Evolutionary conservation across 768 basidiomycete species (phyloP).

Genomic region (Holtermanniella nyarrowii): DNA sequence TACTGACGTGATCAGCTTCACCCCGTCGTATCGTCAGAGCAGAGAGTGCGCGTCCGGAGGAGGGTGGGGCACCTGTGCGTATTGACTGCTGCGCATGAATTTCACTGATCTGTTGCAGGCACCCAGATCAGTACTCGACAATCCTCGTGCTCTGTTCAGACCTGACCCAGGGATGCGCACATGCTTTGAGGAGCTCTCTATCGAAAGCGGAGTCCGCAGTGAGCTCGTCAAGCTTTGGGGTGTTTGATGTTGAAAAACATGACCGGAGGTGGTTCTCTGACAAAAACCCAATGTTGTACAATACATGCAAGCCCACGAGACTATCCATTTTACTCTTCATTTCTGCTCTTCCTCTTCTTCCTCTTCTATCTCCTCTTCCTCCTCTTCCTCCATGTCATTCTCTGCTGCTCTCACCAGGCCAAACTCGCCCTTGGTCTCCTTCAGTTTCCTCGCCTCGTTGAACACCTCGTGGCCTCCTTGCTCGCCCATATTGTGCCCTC

Average conservation of each 20-base stretch:
- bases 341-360: conserved; percentile 1
- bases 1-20: background rate
- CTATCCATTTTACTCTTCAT: background rate
- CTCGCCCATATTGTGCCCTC: conserved; percentile 3
- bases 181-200: background rate
- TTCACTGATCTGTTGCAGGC: no score
- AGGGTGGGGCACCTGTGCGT: background rate
- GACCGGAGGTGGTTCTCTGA: no score
- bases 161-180: background rate
- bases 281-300: background rate
- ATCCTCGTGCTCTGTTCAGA: background rate
- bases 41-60: background rate
- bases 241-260: background rate
- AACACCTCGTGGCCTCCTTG: background rate
- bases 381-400: conserved; percentile 2
- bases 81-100: no score
- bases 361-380: conserved; percentile 1
- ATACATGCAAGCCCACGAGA: background rate
- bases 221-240: background rate
- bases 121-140: no score
- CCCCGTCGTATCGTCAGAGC: no score
- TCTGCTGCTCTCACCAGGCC: background rate
- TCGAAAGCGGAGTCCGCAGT: background rate
- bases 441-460: background rate
- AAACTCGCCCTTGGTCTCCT: conserved; percentile 1